Base-by-base conservation (phyloP, 768 basidiomycete genomes). In the Amanita molliuscula region DNA sequence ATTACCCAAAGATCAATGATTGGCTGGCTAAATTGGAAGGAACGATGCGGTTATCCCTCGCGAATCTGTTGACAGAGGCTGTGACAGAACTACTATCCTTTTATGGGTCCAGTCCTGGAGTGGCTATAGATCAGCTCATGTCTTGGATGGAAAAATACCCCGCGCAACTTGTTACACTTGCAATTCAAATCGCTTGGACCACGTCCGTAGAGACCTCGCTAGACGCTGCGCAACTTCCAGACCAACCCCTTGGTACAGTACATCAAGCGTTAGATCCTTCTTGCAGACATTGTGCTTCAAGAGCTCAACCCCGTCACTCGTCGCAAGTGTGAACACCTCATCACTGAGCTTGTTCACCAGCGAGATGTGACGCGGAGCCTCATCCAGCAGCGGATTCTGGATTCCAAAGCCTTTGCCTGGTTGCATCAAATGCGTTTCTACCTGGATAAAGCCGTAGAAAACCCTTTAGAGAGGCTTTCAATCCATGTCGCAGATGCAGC, bases 401-500 rank as follows among this genome's bases (percentile, higher is more conserved):
- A 90, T 54, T 64, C 78, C 51, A 81, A 79, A 57, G 76, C 76
- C 40, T 99, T 98, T 65, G 78, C 81, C 2, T 99, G 96, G 96
- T 69, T 98, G 11, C 95, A 89, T 58, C 93, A 98, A 61, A 98
- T 99, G 96, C 88, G 96, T 7, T 99, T 93, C 71, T 97, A 98
- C 64, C 77, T 96, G 29, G 84, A 94, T 59, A 71, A 73, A 13
- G 60, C 70, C 0, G 62, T 75, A n/a, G 78, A 82, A 40, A 84
- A 87, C 53, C 85, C 92, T 2, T 70, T 96, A 40, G 83, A 94
- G 34, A 74, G 90, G 29, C 72, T 98, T 34, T 68, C 76, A 15
- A 86, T 98, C 55, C 80, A 77, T 52, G 84, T 87, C 51, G 96
- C 96, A 15, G 88, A 95, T 66, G 92, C 94, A 3, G 74, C 76